Base-by-base conservation (phyloP, 2,329 filamentous ascomycete species). In the Colletotrichum sp. region DNA sequence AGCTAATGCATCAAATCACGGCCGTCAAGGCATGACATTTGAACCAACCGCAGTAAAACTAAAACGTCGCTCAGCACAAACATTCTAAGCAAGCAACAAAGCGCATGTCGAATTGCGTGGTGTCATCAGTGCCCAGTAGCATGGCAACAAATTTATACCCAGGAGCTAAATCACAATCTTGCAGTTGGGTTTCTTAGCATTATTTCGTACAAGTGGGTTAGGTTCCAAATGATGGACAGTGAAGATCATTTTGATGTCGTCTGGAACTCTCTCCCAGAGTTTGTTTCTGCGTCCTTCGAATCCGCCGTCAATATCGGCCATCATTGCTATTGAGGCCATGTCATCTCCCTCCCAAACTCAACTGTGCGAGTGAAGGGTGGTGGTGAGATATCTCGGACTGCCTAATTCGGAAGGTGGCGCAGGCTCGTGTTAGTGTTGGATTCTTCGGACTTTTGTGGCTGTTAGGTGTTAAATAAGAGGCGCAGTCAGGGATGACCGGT, bases 31-130 rank as follows among this genome's bases (percentile, higher is more conserved):
- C 6, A 13, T 21, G 10, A 6, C 10, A 21, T 21, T 4, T 21
- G 2, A 21, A 21, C 6, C n/a, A 12, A 21, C 44, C 10, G n/a
- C n/a, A 21, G n/a, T 7, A 12, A 10, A n/a, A 12, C 39, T 7
- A 12, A 10, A n/a, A 12, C 39, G 18, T n/a, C 5, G 39, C 39
- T n/a, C 5, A 12, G 9, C 39, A n/a, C 9, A 49, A 49, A 3
- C 9, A n/a, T 49, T 49, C 9, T 44, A 5, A n/a, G 39, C 2
- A n/a, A 0, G 16, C 15, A 1, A 39, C 8, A 0, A 18, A 39
- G 0, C 16, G 36, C 36, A 9, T 18, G 36, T 2, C 36, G 0
- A 16, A 39, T 39, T 39, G 16, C 2, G 15, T 39, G 8, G 39
- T n/a, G 8, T 6, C 18, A n/a, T 44, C 5, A 9, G 10, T 44